Percentiles rank a stretch among this genome's conserved stretches.
Evolutionary conservation across 768 basidiomycete species (phyloP).

Genomic region (Cantharellus cinnabarinus): DNA sequence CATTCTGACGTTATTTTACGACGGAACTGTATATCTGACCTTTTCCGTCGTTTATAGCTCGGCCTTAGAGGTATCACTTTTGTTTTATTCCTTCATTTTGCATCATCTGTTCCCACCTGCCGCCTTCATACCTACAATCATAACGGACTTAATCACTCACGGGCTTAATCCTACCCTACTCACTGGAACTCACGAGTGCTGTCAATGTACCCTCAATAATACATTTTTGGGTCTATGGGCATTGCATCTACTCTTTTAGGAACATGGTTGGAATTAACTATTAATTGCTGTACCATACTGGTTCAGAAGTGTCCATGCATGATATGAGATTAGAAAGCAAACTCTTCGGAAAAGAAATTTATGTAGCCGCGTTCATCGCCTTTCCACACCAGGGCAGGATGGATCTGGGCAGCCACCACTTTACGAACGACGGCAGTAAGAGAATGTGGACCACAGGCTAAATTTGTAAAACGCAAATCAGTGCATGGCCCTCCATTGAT

Average conservation of each 20-base stretch:
- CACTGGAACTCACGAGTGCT: no score
- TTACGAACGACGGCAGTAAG: slow-evolving; percentile 51
- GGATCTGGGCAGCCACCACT: slow-evolving; percentile 38
- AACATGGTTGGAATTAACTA: no score
- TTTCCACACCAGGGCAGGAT: slow-evolving; percentile 28
- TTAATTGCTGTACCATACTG: no score
- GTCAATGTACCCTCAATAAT: no score
- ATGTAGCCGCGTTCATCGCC: slow-evolving; percentile 42
- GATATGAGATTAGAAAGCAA: slow-evolving; percentile 26
- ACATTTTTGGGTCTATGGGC: no score
- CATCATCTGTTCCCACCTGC: no score
- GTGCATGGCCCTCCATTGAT: not conserved
- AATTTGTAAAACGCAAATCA: not conserved
- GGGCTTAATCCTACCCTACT: no score
- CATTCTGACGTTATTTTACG: not conserved
- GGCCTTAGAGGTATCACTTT: not conserved
- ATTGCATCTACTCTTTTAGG: no score
- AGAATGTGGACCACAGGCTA: slow-evolving; percentile 55
- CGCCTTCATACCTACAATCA: no score
- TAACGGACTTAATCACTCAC: no score
- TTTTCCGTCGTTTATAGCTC: not conserved
- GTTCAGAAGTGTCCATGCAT: not conserved
- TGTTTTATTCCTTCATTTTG: no score
- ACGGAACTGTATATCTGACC: not conserved
- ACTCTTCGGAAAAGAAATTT: slow-evolving; percentile 45